Percentiles rank a stretch among this genome's conserved stretches.
These are phyloP conservation scores for Kluyveromyces marxianus DNA, from an alignment of 1,139 yeast genomes.

Conservation along the genomic window DNA sequence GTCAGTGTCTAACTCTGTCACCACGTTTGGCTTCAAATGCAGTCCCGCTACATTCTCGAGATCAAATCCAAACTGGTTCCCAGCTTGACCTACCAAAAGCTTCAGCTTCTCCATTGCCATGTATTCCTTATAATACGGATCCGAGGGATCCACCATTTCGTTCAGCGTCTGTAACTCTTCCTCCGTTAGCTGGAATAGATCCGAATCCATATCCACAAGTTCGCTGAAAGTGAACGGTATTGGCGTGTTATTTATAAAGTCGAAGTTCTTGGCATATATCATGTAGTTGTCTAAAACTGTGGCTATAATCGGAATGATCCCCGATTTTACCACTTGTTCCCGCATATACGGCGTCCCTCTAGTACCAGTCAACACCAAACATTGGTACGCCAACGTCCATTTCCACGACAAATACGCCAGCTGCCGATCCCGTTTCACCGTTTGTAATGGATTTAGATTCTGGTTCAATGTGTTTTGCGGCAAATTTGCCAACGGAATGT, in stretches of 20 bases:
- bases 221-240: conserved; percentile 19
- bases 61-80: conserved; percentile 3
- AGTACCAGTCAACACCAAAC: conserved; percentile 83
- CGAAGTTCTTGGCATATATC: conserved; percentile 31
- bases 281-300: conserved; percentile 85
- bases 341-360: conserved; percentile 85
- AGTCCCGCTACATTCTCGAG: conserved; percentile 7
- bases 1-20: conserved; percentile 9
- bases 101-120: conserved; percentile 8
- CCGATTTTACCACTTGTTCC: conserved; percentile 82
- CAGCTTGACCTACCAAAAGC: conserved; percentile 2
- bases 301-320: conserved; percentile 82
- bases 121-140: conserved; percentile 6
- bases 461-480: conserved; percentile 7
- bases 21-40: conserved; percentile 4
- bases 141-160: conserved; percentile 3
- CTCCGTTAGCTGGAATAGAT: conserved; percentile 6
- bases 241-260: conserved; percentile 24
- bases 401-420: conserved; percentile 77
- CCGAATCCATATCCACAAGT: conserved; percentile 5
- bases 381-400: conserved; percentile 93
- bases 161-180: conserved; percentile 5
- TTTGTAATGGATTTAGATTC: conserved; percentile 15
- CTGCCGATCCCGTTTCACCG: conserved; percentile 28
- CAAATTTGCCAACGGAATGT: conserved; percentile 30